Conservation (phyloP, 2,329 filamentous ascomycete species). For the Curvularia spicifera region DNA sequence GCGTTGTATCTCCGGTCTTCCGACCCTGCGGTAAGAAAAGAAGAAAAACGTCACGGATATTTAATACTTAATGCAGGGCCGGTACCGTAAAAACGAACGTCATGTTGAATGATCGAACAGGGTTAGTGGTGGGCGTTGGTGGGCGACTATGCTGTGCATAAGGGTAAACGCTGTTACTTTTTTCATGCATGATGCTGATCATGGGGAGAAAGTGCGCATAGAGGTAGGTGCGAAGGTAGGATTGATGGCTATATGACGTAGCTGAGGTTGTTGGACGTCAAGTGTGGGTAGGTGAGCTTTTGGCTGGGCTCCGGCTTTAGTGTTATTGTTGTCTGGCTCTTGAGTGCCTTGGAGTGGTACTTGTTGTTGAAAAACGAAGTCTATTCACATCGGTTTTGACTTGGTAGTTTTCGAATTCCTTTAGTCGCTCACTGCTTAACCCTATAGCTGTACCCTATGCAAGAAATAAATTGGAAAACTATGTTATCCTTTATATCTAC, state of each 20-base stretch:
- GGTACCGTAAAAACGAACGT: background rate
- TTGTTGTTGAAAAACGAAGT: no score
- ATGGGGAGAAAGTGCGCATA: background rate
- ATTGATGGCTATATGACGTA: background rate
- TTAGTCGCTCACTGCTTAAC: background rate
- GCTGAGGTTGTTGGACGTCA: background rate
- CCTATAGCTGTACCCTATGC: background rate
- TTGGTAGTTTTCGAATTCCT: background rate
- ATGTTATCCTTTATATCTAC: no score
- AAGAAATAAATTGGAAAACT: background rate
- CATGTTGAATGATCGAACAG: background rate
- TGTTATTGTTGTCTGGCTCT: background rate
- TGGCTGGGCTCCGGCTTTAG: background rate
- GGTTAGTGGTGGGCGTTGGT: background rate
- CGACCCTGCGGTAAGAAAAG: background rate
- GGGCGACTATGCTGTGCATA: background rate
- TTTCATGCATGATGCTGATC: background rate
- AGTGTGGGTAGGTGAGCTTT: background rate
- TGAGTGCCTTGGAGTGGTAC: background rate
- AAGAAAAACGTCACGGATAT: background rate
- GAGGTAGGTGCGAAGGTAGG: background rate
- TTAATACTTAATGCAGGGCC: background rate
- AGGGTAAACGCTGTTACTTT: background rate
- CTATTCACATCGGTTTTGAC: no score
- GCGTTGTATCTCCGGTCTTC: background rate